Evolutionary conservation across 2,329 filamentous ascomycete genomes (phyloP), one percentile per base, ranked within the genome.

Genomic region (Rutstroemia sydowiana): DNA sequence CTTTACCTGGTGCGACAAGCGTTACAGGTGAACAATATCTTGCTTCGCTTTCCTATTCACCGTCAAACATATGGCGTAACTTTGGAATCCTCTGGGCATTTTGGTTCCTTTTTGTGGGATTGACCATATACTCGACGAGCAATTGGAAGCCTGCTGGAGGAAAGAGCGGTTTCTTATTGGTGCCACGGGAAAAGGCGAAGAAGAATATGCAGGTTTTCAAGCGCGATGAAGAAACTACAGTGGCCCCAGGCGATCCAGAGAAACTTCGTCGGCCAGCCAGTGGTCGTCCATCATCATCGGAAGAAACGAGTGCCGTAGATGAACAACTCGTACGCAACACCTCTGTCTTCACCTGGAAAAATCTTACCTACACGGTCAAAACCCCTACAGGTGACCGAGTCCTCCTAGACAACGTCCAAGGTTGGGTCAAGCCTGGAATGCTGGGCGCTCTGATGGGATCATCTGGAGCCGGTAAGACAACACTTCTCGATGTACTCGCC

Each of bases 381-480:
- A 82, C 78, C 0, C 73, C 76, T 0, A 66, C 69, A 1, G 79
- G 78, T 7, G 72, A 88, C 76, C 80, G 85, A 8, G 73, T 78
- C 11, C 81, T 95, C 53, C 73, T 95, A 7, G 82, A 81, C 54
- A 73, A 83, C 52, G 77, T 86, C 4, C 75, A 81, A 58, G 84
- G 75, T 10, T 84, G 76, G 62, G 79, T 84, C 23, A 75, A 75
- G 52, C 80, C 81, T 30, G 81, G 81, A 36, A 76, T 75, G 56
- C 70, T 84, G 3, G 82, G 78, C 32, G 81, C 81, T 5, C 66
- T 85, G 6, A 81, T 84, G 76, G 81, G 81, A 31, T 62, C 61
- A n/a, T 65, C 73, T 3, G 72, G 91, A 59, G 91, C 91, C 14
- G 91, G 91, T 53, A 96, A 95, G 69, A 95, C 91, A 0, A 95